A percentile compares a stretch with the other conserved stretches of the same genome.
Conservation (phyloP, 257 asterid genomes). For the Ilex aquifolium region DNA sequence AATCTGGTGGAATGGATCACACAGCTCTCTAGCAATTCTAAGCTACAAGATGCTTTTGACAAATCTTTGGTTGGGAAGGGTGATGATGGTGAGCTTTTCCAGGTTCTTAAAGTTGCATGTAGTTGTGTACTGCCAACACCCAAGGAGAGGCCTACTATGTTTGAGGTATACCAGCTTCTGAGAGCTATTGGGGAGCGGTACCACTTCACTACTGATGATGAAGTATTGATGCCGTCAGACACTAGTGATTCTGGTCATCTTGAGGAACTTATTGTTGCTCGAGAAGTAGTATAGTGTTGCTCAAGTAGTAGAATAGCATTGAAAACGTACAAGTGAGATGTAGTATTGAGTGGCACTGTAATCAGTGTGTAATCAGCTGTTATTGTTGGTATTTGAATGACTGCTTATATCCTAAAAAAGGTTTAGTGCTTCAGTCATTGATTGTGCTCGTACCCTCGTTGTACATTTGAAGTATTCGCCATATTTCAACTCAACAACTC, state of each 20-base stretch:
- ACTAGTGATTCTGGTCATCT: constrained; percentile 33
- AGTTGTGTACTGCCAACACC: constrained; percentile 60
- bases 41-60: constrained; percentile 70
- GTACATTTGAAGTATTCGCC: no score
- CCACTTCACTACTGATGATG: constrained; percentile 59
- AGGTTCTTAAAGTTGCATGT: constrained; percentile 79
- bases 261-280: constrained; percentile 85
- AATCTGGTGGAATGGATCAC: constrained; percentile 78
- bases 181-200: constrained; percentile 67
- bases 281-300: constrained; percentile 65
- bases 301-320: constrained; percentile 27
- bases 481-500: no score
- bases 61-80: constrained; percentile 50
- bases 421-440: no score
- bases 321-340: constrained; percentile 12
- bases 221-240: constrained; percentile 43
- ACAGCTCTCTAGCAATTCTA: constrained; percentile 48
- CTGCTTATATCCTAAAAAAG: neutral
- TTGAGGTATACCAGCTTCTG: constrained; percentile 76
- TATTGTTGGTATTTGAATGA: neutral
- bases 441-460: no score
- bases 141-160: constrained; percentile 86
- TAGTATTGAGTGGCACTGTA: constrained; percentile 17
- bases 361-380: constrained; percentile 23
- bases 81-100: constrained; percentile 58